A percentile compares a stretch with the other conserved stretches of the same genome.
Evolutionary conservation across 495 filamentous ascomycete species (phyloP).

Genomic region (Aspergillus ellipticus): DNA sequence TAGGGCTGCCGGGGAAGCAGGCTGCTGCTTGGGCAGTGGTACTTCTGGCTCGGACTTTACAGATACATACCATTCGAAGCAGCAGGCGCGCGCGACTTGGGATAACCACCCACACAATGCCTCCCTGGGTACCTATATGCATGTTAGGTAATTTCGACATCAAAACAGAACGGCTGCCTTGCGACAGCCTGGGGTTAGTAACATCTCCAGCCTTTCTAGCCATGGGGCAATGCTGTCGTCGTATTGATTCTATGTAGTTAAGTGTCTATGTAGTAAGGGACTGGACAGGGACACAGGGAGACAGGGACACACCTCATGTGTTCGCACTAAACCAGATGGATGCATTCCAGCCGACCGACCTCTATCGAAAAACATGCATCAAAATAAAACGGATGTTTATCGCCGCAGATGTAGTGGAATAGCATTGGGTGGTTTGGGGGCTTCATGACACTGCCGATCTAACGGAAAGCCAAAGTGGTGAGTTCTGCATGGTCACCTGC

Average conservation of each 20-base stretch:
- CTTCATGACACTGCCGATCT: constrained; percentile 3
- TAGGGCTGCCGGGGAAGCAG: background rate
- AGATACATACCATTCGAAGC: background rate
- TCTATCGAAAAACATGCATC: background rate
- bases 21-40: background rate
- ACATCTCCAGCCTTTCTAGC: background rate
- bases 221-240: background rate
- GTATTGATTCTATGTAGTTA: background rate
- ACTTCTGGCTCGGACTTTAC: background rate
- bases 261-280: too few relatives aligned
- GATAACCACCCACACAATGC: too few relatives aligned
- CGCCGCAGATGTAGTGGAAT: background rate
- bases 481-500: constrained; percentile 2
- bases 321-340: background rate
- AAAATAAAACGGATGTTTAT: background rate
- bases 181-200: too few relatives aligned
- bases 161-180: background rate
- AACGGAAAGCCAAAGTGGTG: background rate
- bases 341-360: background rate
- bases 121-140: background rate
- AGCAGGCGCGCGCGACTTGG: background rate
- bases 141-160: constrained; percentile 1
- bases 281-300: too few relatives aligned
- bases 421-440: background rate
- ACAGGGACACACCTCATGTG: too few relatives aligned